These are phyloP conservation scores for Volvox carteri DNA, from an alignment of 163 green algal species.

Conservation along the genomic window DNA sequence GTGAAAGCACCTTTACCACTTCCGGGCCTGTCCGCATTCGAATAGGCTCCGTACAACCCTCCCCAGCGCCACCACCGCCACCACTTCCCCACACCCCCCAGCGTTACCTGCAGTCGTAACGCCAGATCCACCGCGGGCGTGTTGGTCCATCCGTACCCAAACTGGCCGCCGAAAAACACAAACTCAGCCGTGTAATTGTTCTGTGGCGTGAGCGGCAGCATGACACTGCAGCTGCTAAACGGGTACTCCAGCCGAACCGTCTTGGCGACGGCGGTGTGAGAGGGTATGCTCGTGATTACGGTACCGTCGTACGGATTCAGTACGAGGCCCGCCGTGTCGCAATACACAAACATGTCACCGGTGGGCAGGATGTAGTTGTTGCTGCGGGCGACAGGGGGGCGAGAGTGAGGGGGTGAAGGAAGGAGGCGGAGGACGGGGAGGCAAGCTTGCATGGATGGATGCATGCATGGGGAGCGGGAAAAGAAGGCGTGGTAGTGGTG, in stretches of 20 bases:
- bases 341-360: slow-evolving; percentile 62
- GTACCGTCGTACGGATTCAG: slow-evolving; percentile 43
- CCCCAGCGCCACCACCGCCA: too few relatives aligned
- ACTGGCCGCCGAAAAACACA: slow-evolving; percentile 62
- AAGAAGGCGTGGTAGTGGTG: too few relatives aligned
- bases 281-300: slow-evolving; percentile 3
- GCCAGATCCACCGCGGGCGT: slow-evolving; percentile 51
- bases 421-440: too few relatives aligned
- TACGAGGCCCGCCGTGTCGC: slow-evolving; percentile 52
- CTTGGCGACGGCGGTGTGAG: slow-evolving; percentile 9
- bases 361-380: slow-evolving; percentile 64
- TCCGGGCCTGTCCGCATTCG: too few relatives aligned
- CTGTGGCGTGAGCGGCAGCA: slow-evolving; percentile 55
- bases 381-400: not conserved
- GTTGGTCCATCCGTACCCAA: slow-evolving; percentile 58
- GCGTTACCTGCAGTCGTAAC: slow-evolving; percentile 32
- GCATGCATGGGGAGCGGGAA: too few relatives aligned
- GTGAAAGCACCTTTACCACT: too few relatives aligned
- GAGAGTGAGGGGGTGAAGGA: too few relatives aligned
- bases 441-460: too few relatives aligned
- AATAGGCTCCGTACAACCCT: too few relatives aligned
- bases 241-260: slow-evolving; percentile 51
- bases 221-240: slow-evolving; percentile 41
- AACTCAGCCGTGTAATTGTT: slow-evolving; percentile 58
- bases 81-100: too few relatives aligned